phyloP scores from a whole-genome alignment of 129 eudicot genomes.

The Flaveria ramosissima region DNA sequence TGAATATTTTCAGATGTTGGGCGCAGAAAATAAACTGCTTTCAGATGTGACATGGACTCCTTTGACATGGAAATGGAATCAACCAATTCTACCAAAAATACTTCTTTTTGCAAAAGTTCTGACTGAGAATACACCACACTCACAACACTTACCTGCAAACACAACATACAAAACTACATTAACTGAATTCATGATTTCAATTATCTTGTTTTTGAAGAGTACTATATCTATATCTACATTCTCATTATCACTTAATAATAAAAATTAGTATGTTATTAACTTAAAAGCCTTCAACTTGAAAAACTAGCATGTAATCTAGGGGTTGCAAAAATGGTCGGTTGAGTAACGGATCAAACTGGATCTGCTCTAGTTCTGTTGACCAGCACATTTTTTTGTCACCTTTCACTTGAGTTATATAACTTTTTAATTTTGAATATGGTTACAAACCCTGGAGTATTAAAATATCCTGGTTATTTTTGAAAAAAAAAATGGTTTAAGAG shows the following conservation, averaged over 20 bases:
- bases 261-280: conserved; percentile 1
- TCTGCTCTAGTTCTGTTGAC: neutral
- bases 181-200: neutral
- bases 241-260: neutral
- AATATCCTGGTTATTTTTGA: neutral
- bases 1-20: conserved; percentile 86
- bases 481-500: neutral
- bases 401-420: neutral
- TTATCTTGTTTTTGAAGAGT: neutral
- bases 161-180: conserved; percentile 17
- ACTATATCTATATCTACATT: neutral
- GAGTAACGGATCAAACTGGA: neutral
- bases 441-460: neutral
- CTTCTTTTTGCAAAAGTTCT: conserved; percentile 96
- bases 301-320: conserved; percentile 1
- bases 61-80: conserved; percentile 93
- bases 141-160: conserved; percentile 87
- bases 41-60: conserved; percentile 95
- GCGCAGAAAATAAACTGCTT: conserved; percentile 94
- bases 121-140: conserved; percentile 97
- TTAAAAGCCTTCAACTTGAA: neutral
- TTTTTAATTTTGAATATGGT: neutral
- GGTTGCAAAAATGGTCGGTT: neutral
- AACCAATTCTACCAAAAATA: conserved; percentile 89
- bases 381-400: neutral